These are phyloP conservation scores for Penicillium sp. DNA, from an alignment of 2,329 filamentous ascomycete species.

Conservation along the genomic window DNA sequence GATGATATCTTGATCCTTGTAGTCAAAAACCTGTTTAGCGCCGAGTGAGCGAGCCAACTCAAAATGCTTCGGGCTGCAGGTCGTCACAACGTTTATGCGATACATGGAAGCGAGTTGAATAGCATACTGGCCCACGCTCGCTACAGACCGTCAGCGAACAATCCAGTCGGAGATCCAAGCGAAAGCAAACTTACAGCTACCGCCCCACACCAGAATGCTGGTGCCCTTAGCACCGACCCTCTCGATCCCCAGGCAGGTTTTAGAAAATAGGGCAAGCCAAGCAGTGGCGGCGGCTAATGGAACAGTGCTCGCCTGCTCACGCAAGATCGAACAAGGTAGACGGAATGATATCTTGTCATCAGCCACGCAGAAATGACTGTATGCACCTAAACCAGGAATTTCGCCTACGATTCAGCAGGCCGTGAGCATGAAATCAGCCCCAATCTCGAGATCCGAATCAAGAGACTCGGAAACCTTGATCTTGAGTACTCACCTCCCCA, in stretches of 20 bases:
- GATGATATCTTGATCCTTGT: slow-evolving; percentile 41
- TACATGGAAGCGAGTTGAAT: slow-evolving; percentile 39
- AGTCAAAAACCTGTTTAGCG: slow-evolving; percentile 45
- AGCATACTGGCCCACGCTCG: slow-evolving; percentile 44
- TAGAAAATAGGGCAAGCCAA: slow-evolving; percentile 45
- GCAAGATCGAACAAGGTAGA: slow-evolving; percentile 35
- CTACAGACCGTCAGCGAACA: slow-evolving; percentile 22
- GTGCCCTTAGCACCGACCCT: slow-evolving; percentile 6
- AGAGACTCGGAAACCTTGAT: background rate
- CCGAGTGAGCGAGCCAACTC: slow-evolving; percentile 38
- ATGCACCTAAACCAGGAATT: slow-evolving; percentile 37
- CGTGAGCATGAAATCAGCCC: background rate
- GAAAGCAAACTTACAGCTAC: slow-evolving; percentile 41
- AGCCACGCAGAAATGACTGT: slow-evolving; percentile 44
- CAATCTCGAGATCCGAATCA: background rate
- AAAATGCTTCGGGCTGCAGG: slow-evolving; percentile 34
- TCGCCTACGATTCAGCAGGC: background rate
- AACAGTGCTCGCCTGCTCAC: slow-evolving; percentile 41
- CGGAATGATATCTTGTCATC: slow-evolving; percentile 47
- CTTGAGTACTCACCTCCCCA: slow-evolving; percentile 30
- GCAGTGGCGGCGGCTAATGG: slow-evolving; percentile 42
- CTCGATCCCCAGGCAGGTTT: slow-evolving; percentile 39
- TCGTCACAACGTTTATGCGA: slow-evolving; percentile 40
- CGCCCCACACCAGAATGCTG: slow-evolving; percentile 48
- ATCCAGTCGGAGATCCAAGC: background rate